These are phyloP conservation scores for Paraphoma sp. DNA, from an alignment of 2,329 filamentous ascomycete genomes.

Conservation along the genomic window DNA sequence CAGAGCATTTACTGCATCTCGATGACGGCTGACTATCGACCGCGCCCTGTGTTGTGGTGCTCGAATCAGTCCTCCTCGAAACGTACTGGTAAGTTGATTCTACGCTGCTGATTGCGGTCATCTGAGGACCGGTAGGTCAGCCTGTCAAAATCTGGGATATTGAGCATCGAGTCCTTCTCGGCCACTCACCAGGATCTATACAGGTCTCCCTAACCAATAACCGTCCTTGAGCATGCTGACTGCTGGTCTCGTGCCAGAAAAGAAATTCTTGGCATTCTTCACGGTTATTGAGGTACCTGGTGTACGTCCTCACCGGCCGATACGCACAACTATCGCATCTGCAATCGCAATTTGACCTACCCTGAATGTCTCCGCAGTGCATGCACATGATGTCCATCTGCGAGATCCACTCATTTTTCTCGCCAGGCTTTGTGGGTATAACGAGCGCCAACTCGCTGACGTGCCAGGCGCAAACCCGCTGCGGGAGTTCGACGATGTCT, in stretches of 20 bases:
- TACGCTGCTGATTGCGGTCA: conserved; percentile 1
- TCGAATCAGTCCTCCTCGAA: conserved; percentile 4
- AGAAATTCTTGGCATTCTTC: conserved; percentile 25
- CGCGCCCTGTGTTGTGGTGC: not conserved
- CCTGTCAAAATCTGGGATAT: too few relatives aligned
- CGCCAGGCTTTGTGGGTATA: conserved; percentile 23
- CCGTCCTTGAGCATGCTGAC: conserved; percentile 4
- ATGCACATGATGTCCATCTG: conserved; percentile 38
- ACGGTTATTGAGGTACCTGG: conserved; percentile 38
- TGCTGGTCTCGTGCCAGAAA: conserved; percentile 30
- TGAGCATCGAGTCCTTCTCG: not conserved
- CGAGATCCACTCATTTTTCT: conserved; percentile 40
- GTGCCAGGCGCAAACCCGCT: conserved; percentile 43
- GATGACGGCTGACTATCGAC: too few relatives aligned
- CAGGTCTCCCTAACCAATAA: conserved; percentile 36
- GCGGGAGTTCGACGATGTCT: conserved; percentile 38
- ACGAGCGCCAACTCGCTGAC: conserved; percentile 34
- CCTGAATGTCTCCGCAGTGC: conserved; percentile 41
- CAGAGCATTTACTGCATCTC: too few relatives aligned
- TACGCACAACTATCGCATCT: conserved; percentile 40
- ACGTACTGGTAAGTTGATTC: conserved; percentile 30
- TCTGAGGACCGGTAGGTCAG: conserved; percentile 7
- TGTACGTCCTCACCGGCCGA: conserved; percentile 36
- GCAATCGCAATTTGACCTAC: conserved; percentile 34
- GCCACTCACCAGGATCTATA: conserved; percentile 19